phyloP scores from a whole-genome alignment of 371 early-diverging fungal genomes.

The Apophysomyces ossiformis region DNA sequence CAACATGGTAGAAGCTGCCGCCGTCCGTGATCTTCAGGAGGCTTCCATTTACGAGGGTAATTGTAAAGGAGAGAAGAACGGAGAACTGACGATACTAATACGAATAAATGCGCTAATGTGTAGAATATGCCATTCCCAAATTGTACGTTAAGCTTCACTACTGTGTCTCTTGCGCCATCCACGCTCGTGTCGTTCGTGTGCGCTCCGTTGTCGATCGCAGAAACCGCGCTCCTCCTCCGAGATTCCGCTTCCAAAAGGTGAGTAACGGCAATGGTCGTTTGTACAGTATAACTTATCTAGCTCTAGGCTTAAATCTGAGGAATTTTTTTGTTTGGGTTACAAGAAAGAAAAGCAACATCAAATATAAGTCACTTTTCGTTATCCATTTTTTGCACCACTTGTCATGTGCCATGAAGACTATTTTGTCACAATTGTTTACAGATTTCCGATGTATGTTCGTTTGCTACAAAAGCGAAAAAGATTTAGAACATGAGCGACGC shows the following conservation, averaged over 20 bases:
- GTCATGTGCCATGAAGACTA: no score
- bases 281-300: not conserved
- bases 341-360: no score
- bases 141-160: conserved; percentile 97
- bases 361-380: no score
- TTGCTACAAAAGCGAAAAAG: no score
- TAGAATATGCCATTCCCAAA: conserved; percentile 97
- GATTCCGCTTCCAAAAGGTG: conserved; percentile 81
- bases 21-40: conserved; percentile 94
- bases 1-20: conserved; percentile 98
- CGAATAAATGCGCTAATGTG: not conserved
- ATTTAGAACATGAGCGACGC: no score
- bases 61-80: not conserved
- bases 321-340: no score
- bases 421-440: no score
- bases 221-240: conserved; percentile 92
- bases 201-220: conserved; percentile 91
- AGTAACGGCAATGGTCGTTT: not conserved
- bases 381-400: no score
- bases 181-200: conserved; percentile 96
- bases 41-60: conserved; percentile 94
- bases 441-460: no score
- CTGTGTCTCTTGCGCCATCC: conserved; percentile 99
- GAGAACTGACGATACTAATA: no score
- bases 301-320: conserved; percentile 3